Percentiles rank a stretch among this genome's conserved stretches.
Conservation (phyloP, 495 filamentous ascomycete species). For the Immersiella caudata region DNA sequence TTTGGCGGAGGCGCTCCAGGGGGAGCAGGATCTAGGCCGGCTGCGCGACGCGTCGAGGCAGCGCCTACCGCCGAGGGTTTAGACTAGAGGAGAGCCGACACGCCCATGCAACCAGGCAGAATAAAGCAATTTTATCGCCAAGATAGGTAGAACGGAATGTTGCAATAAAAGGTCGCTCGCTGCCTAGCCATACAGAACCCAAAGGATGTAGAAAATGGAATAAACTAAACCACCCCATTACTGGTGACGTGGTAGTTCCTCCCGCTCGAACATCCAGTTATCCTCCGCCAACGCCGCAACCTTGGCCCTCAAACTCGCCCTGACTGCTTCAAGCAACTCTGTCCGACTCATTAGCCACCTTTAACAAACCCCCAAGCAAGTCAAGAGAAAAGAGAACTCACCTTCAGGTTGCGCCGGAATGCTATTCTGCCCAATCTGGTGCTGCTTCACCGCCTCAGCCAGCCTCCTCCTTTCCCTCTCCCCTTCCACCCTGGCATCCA, state of each 20-base stretch:
- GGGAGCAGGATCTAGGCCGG: slow-evolving; percentile 43
- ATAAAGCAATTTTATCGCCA: not conserved
- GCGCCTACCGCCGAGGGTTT: slow-evolving; percentile 56
- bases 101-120: not conserved
- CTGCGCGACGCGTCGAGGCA: slow-evolving; percentile 47
- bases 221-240: slow-evolving; percentile 14
- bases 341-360: slow-evolving; percentile 3
- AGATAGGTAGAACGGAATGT: not conserved
- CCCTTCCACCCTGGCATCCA: slow-evolving; percentile 50
- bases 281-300: slow-evolving; percentile 76
- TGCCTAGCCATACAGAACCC: not conserved
- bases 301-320: slow-evolving; percentile 70
- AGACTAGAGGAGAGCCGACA: slow-evolving; percentile 40
- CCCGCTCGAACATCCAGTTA: slow-evolving; percentile 88
- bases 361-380: not conserved
- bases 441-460: slow-evolving; percentile 58
- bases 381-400: slow-evolving; percentile 34
- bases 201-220: not conserved
- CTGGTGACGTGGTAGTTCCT: slow-evolving; percentile 52
- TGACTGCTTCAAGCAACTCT: slow-evolving; percentile 75
- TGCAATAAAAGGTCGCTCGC: not conserved
- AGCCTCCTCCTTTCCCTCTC: slow-evolving; percentile 52
- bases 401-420: slow-evolving; percentile 69
- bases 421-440: slow-evolving; percentile 64
- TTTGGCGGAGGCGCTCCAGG: slow-evolving; percentile 55